Evolutionary conservation across 495 filamentous ascomycete genomes (phyloP), one percentile per base, ranked within the genome.

Genomic region (Daldinia concentrica): DNA sequence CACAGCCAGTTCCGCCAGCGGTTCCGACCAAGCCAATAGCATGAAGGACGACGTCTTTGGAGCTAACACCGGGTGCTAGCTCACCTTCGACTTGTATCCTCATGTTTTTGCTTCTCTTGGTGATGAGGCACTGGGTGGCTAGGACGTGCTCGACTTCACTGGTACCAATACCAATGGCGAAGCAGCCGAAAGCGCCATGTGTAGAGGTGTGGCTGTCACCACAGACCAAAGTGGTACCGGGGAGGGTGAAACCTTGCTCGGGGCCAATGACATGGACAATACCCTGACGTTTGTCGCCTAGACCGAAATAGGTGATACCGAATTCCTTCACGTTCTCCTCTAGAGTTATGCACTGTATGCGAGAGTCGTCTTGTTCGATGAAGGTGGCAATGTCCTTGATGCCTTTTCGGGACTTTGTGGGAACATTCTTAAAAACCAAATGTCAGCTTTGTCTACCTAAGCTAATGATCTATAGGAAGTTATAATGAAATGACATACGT

Each of bases 251-350:
- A 68, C 95, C 95, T 80, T 99, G 95, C 85, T 99, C 95, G 43
- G 95, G 95, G n/a, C 95, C 95, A 73, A 99, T 97, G 76, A 99
- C 91, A 81, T 99, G 95, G 45, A 99, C 95, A 77, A 99, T 99
- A 72, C 95, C 95, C 83, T 99, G 95, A 32, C 95, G 88, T 85
- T 97, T 97, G 81, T 98, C 95, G 43, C 90, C 93, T 66, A 99
- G 89, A 58, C 95, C 95, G 74, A 99, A 99, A 82, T 98, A 99
- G 77, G 95, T 98, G 76, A 99, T 86, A 71, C 92, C 93, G 72
- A 98, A 98, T 62, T 93, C 91, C 82, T 97, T 96, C 66, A 99
- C 95, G 76, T 99, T 99, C 67, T 98, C 89, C 79, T 99, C 95
- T 32, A 99, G 89, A 41, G 95, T 99, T 69, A 93, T 86, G 82